Base-by-base conservation (phyloP, 2,329 filamentous ascomycete species). In the Septoria linicola region DNA sequence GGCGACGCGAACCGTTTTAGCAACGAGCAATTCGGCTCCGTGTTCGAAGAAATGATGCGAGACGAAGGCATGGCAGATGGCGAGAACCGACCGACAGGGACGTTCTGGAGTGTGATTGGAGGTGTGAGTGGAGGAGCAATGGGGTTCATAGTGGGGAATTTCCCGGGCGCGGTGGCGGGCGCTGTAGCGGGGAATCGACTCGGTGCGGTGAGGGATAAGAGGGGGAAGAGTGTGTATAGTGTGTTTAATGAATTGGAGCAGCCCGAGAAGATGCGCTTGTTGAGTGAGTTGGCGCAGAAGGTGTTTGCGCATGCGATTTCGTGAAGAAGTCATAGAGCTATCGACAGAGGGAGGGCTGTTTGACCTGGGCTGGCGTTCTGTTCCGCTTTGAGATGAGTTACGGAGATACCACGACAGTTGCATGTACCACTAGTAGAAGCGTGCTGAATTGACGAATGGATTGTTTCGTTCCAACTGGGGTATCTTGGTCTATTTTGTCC, bases 121-220 rank as follows among this genome's bases (percentile, higher is more conserved):
- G 90, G 89, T 1, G 70, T 92, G 34, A 93, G 89, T 66, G 93
- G 93, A 25, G 92, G 86, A 10, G 88, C 89, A 2, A 80, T 99
- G 69, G 93, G 93, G 0, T 97, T 97, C 70, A 99, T 99, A 61
- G 80, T 97, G 20, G 93, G 86, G 21, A 97, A 97, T 68, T 82
- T 96, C 41, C 88, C 92, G 0, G 93, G 93, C 0, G 80, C 92
- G 64, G 71, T 97, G 31, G 92, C 92, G 0, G 93, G 93, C 2
- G 89, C 89, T 2, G 91, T 96, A 2, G 92, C 91, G 0, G 93
- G 93, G 8, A 97, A 96, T 72, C 75, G 91, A 44, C 73, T 97
- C n/a, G 93, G 93, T 1, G 88, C 89, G 5, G 82, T 99, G 16
- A 79, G 93, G 50, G 93, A 99, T 72, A 83, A 87, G 25, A 90